Evolutionary conservation across 495 filamentous ascomycete species (phyloP), one percentile per base, ranked within the genome.

Genomic region (Aspergillus nanangensis): DNA sequence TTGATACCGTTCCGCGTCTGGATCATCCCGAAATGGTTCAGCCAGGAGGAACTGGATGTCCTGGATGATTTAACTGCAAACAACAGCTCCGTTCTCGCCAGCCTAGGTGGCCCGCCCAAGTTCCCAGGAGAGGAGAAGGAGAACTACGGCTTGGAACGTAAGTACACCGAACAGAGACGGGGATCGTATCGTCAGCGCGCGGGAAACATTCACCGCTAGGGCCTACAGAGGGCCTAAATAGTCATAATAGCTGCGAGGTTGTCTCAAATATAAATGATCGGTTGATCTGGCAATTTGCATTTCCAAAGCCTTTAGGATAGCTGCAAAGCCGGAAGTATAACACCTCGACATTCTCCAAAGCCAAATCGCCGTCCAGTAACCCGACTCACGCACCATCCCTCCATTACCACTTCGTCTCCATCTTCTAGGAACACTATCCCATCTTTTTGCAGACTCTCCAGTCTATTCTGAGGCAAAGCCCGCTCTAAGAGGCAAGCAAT

Each of bases 51-150:
- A 70, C 61, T 93, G 27, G 57, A 63, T 0, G 48, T 84, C 3
- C 59, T 94, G 51, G 88, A 94, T 63, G 79, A 64, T 38, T 77
- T 84, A 8, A 88, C 87, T 3, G 86, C 87, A 23, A 82, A 83
- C 52, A 74, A 76, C 27, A 88, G 88, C 53, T 86, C 82, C 0
- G 86, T 58, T 13, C 23, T 90, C 76, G 79, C 84, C 67, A 82
- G 79, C 53, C 78, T 83, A 9, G 83, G 86, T 17, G 87, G 84
- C 1, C 72, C 71, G 44, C 81, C 75, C 57, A 75, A 71, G 0
- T 70, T 74, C 48, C 55, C 53, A 21, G 47, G 48, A 7, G 18
- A 4, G 36, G 19, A 22, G 13, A 21, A 38, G 36, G 36, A 55
- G 43, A 35, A 49, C 25, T 38, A 46, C 37, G 51, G 42, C 11